phyloP scores from a whole-genome alignment of 345 rosid species.

The Gossypium bickii region DNA sequence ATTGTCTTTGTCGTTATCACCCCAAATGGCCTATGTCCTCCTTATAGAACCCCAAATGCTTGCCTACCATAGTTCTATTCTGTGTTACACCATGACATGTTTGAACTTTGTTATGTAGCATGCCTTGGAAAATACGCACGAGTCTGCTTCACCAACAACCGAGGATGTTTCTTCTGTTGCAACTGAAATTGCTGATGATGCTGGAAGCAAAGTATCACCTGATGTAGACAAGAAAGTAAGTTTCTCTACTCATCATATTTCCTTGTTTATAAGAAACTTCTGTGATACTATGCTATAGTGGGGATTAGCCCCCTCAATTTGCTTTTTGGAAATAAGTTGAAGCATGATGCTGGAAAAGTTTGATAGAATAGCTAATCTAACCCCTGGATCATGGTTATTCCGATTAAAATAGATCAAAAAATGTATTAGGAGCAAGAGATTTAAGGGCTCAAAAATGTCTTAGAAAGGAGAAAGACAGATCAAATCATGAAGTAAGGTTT shows the following conservation, averaged over 20 bases:
- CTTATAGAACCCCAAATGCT: background rate
- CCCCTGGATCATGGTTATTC: background rate
- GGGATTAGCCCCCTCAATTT: background rate
- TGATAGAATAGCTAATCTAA: background rate
- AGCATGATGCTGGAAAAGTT: background rate
- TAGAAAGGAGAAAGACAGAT: background rate
- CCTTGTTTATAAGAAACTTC: slow-evolving; percentile 1
- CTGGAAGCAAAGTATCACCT: slow-evolving; percentile 31
- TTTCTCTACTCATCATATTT: slow-evolving; percentile 7
- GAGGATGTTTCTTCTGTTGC: slow-evolving; percentile 33
- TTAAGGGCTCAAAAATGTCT: background rate
- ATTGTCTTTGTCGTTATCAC: slow-evolving; percentile 1
- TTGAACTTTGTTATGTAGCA: slow-evolving; percentile 33
- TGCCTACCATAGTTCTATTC: background rate
- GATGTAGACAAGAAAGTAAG: slow-evolving; percentile 34
- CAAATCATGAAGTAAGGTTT: background rate
- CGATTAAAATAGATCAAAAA: background rate
- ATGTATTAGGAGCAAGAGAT: background rate
- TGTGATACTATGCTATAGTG: background rate
- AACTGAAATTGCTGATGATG: slow-evolving; percentile 35
- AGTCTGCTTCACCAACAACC: slow-evolving; percentile 29
- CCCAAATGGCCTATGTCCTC: slow-evolving; percentile 11
- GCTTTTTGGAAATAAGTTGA: background rate
- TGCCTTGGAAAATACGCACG: slow-evolving; percentile 27
- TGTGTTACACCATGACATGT: slow-evolving; percentile 3